Base-by-base conservation (phyloP, 306 rosid genomes). In the Malus sylvestris region DNA sequence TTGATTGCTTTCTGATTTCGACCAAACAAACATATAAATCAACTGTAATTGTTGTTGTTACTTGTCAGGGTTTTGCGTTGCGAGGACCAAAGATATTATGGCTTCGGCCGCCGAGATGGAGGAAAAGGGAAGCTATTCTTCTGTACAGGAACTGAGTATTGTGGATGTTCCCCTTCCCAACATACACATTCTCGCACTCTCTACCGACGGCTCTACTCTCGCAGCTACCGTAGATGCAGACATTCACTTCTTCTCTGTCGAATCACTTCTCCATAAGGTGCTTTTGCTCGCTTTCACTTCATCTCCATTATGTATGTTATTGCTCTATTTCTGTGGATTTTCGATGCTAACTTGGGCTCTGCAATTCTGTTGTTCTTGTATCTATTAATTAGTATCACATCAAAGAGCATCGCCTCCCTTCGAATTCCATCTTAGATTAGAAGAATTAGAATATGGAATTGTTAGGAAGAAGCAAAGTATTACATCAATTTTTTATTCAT, bases 41-140 rank as follows among this genome's bases (percentile, higher is more conserved):
- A 42, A 42, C 45, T 42, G 45, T 42, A 10, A 2, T 58, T 55
- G n/a, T 58, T 16, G 20, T 44, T 35, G 19, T 13, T 45, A 15
- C 72, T 46, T 46, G 62, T 77, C 76, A 93, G 98, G 97, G 68
- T 91, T 94, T 80, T 87, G 78, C 35, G 92, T 87, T 73, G 95
- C 76, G 51, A 90, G 79, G 83, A 95, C 92, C 14, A 73, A 81
- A 51, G 97, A 92, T 57, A 87, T 90, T 29, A 82, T 89, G 71
- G 96, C 80, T 84, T 88, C 91, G 0, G 95, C 95, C 1, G 67
- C 81, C 44, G 82, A 81, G 72, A 83, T 76, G 38, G 83, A 90
- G 85, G 91, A 84, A 25, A 82, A 83, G 68, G 89, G 93, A 25
- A 80, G 55, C 55, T 83, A 86, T 72, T 73, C 88, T 75, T 79